Evolutionary conservation across 2,329 filamentous ascomycete genomes (phyloP).

Genomic region (Daldinia sp.): DNA sequence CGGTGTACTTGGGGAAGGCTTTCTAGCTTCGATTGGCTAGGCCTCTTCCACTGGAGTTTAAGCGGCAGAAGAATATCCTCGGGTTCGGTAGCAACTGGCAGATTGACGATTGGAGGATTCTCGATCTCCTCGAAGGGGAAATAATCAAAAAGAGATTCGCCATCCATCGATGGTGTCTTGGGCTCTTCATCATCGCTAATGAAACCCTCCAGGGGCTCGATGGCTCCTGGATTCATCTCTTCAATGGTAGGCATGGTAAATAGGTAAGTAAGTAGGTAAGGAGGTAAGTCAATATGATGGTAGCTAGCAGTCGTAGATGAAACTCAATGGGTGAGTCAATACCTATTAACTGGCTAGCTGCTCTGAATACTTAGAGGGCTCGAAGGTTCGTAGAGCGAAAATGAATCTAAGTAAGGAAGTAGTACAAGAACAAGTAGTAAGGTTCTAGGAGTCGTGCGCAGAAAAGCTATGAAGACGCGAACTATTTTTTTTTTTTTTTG

Average conservation of each 20-base stretch:
- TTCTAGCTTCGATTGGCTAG: conserved; percentile 6
- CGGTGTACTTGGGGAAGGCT: conserved; percentile 22
- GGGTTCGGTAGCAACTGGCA: background rate
- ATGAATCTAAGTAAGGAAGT: background rate
- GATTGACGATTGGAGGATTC: background rate
- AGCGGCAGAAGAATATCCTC: background rate
- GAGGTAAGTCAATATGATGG: background rate
- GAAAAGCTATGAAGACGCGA: background rate
- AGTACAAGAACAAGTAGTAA: background rate
- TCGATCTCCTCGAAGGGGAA: conserved; percentile 33
- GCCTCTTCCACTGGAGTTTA: background rate
- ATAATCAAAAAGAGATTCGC: conserved; percentile 28
- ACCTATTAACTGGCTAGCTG: background rate
- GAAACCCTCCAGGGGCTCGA: conserved; percentile 7
- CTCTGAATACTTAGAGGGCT: background rate
- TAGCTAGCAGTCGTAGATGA: background rate
- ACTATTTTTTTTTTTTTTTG: background rate
- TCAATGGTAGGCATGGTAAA: conserved; percentile 8
- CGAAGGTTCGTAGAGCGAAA: background rate
- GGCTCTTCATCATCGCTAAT: conserved; percentile 16
- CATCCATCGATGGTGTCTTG: background rate
- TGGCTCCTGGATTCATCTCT: background rate
- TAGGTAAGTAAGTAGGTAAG: background rate
- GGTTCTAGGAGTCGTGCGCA: background rate
- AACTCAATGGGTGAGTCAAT: background rate